phyloP scores from a whole-genome alignment of 2,329 filamentous ascomycete genomes.

The Aspergillus neoniger region DNA sequence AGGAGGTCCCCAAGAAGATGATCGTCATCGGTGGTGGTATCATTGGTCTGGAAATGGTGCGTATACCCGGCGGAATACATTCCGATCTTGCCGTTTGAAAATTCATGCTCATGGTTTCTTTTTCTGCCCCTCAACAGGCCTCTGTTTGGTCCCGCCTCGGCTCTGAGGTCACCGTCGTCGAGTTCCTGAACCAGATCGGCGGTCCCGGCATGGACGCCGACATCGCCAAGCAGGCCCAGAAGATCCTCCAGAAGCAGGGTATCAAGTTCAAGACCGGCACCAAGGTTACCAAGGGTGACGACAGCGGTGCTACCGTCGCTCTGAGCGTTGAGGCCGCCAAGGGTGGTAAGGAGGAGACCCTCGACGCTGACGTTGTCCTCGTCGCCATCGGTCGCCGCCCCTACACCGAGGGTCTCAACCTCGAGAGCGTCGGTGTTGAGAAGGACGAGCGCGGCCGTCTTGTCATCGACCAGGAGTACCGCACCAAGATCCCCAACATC shows the following conservation, averaged over 20 bases:
- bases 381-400: conserved; percentile 95
- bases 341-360: conserved; percentile 89
- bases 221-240: conserved; percentile 87
- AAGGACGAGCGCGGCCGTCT: conserved; percentile 88
- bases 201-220: conserved; percentile 96
- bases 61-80: conserved; percentile 16
- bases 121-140: conserved; percentile 46
- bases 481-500: conserved; percentile 96
- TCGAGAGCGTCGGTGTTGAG: conserved; percentile 80
- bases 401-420: conserved; percentile 85
- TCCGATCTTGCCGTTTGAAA: conserved; percentile 15
- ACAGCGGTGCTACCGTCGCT: conserved; percentile 73
- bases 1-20: conserved; percentile 93
- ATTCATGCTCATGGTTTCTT: conserved; percentile 1
- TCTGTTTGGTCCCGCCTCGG: conserved; percentile 97
- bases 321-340: conserved; percentile 89
- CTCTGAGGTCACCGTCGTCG: conserved; percentile 92
- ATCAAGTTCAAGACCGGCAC: conserved; percentile 98
- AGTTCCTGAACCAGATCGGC: conserved; percentile 94
- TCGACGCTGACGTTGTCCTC: conserved; percentile 93
- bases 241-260: conserved; percentile 92
- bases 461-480: conserved; percentile 98
- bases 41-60: conserved; percentile 95
- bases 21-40: conserved; percentile 97
- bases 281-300: conserved; percentile 87